These are phyloP conservation scores for Cymbidium sinense DNA, from an alignment of 106 monocot species.

Conservation along the genomic window DNA sequence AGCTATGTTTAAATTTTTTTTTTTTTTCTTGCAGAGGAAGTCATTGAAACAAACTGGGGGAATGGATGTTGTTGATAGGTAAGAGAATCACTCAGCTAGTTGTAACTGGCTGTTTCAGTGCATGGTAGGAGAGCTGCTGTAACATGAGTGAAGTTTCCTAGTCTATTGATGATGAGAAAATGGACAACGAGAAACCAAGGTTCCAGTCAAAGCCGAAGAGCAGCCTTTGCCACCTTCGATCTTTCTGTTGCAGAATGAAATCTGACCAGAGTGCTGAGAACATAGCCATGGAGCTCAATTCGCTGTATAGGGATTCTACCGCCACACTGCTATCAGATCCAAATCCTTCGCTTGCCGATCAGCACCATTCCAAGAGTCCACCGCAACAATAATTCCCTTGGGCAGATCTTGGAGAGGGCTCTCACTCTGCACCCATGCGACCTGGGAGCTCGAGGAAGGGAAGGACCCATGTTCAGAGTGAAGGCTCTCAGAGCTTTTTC, in stretches of 20 bases:
- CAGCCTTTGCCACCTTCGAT: not conserved
- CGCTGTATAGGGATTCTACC: slow-evolving; percentile 47
- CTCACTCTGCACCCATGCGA: slow-evolving; percentile 30
- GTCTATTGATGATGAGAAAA: slow-evolving; percentile 22
- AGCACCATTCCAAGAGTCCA: slow-evolving; percentile 16
- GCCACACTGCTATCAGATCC: slow-evolving; percentile 29
- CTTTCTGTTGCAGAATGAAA: too few relatives aligned
- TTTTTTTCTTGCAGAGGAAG: too few relatives aligned
- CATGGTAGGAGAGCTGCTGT: slow-evolving; percentile 29
- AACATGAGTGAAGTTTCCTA: not conserved
- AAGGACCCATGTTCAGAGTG: slow-evolving; percentile 37
- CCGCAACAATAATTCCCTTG: slow-evolving; percentile 7
- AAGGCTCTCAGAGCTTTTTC: slow-evolving; percentile 32
- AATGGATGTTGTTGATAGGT: too few relatives aligned
- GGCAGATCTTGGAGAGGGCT: slow-evolving; percentile 27
- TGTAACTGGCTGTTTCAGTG: slow-evolving; percentile 35
- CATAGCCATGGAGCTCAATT: slow-evolving; percentile 23
- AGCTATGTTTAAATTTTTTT: too few relatives aligned
- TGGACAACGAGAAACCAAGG: slow-evolving; percentile 37
- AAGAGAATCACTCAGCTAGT: slow-evolving; percentile 12
- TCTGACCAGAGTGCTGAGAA: slow-evolving; percentile 31
- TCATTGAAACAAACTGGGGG: too few relatives aligned
- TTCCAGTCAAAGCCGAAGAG: not conserved
- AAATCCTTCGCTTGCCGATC: slow-evolving; percentile 17
- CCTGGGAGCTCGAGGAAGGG: slow-evolving; percentile 31